Evolutionary conservation across 345 rosid genomes (phyloP).

Genomic region (Moricandia moricandioides): DNA sequence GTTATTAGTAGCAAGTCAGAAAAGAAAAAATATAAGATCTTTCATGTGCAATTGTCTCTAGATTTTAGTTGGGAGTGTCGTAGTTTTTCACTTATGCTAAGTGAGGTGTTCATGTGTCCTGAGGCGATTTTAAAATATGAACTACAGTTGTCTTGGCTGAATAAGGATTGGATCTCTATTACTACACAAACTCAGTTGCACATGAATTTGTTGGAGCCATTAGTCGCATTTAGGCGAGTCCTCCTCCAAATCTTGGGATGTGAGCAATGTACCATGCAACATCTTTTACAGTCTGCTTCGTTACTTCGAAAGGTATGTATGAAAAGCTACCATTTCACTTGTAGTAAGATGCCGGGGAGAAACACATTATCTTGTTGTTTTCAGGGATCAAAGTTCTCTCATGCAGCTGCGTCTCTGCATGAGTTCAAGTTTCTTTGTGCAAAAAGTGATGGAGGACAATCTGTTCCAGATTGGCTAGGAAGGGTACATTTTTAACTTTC

Average conservation of each 20-base stretch:
- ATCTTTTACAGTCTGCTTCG: constrained; percentile 90
- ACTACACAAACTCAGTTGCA: constrained; percentile 70
- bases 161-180: constrained; percentile 70
- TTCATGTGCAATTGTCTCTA: constrained; percentile 8
- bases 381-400: constrained; percentile 85
- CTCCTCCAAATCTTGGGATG: constrained; percentile 80
- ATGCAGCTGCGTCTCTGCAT: constrained; percentile 79
- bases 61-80: background rate
- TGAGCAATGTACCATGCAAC: constrained; percentile 51
- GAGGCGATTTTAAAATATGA: constrained; percentile 29
- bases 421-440: constrained; percentile 72
- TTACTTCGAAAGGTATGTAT: constrained; percentile 82
- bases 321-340: constrained; percentile 16
- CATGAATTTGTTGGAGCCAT: constrained; percentile 91
- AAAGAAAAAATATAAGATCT: background rate
- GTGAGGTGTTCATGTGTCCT: constrained; percentile 19
- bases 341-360: constrained; percentile 4
- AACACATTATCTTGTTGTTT: constrained; percentile 26
- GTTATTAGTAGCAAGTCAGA: background rate
- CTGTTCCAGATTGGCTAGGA: constrained; percentile 74
- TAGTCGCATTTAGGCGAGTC: constrained; percentile 81
- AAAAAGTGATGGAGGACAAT: constrained; percentile 44
- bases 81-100: background rate
- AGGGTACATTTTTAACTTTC: constrained; percentile 52
- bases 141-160: constrained; percentile 70